phyloP scores from a whole-genome alignment of 306 rosid genomes.

The Mimosa pudica region DNA sequence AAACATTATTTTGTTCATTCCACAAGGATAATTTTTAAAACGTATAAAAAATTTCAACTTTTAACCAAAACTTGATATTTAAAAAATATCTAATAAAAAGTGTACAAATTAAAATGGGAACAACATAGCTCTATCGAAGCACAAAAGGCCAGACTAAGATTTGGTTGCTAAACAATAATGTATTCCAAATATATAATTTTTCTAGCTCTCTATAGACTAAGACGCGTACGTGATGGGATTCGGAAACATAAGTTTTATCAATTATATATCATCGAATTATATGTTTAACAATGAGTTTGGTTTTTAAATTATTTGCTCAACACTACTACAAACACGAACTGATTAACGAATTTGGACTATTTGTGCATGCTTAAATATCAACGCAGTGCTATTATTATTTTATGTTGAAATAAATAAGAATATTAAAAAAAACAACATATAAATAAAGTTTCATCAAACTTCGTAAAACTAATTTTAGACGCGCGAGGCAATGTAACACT shows the following conservation, averaged over 20 bases:
- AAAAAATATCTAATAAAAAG: no score
- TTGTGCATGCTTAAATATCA: not conserved
- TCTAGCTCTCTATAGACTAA: not conserved
- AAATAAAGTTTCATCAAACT: not conserved
- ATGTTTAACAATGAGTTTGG: not conserved
- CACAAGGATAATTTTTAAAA: no score
- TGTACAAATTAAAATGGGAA: not conserved
- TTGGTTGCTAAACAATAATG: constrained; percentile 34
- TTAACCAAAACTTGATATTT: no score
- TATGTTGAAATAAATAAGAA: no score
- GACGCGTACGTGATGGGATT: not conserved
- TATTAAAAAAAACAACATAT: not conserved
- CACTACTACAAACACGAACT: not conserved
- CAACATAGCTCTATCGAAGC: constrained; percentile 37
- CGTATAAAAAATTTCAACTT: no score
- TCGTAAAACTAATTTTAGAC: no score
- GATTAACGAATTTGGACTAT: not conserved
- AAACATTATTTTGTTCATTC: no score
- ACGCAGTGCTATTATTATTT: not conserved
- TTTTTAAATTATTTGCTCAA: not conserved
- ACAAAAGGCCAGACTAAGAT: constrained; percentile 40
- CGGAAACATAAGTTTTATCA: not conserved
- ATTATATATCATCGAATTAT: no score
- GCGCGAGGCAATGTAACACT: not conserved
- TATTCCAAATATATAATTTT: not conserved